These are phyloP conservation scores for Geum urbanum DNA, from an alignment of 306 rosid species.

Conservation along the genomic window DNA sequence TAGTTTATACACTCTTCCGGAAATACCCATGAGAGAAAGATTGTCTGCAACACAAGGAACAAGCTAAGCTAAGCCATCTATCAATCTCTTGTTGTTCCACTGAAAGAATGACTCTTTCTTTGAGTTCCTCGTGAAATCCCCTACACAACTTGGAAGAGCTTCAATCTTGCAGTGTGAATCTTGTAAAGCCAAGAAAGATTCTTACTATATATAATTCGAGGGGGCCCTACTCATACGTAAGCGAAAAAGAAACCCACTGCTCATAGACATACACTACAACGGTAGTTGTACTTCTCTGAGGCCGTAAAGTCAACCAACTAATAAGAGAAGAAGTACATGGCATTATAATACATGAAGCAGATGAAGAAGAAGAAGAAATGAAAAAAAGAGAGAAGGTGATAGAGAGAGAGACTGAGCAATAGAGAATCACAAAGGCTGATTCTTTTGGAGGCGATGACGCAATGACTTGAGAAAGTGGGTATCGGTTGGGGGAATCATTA, in stretches of 20 bases:
- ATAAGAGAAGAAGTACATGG: neutral
- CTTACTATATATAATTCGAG: neutral
- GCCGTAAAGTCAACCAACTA: constrained; percentile 43
- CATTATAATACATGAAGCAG: too few species aligned
- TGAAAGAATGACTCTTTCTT: too few species aligned
- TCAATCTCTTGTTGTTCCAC: neutral
- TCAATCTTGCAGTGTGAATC: neutral
- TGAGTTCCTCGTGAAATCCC: neutral
- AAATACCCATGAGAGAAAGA: constrained; percentile 3
- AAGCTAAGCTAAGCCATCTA: neutral
- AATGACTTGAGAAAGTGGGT: constrained; percentile 7
- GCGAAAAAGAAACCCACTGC: neutral
- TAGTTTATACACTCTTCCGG: neutral
- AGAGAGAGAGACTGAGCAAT: neutral
- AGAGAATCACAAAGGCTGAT: constrained; percentile 19
- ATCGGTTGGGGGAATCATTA: constrained; percentile 18
- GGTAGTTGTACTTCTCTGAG: constrained; percentile 22
- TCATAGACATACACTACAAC: neutral
- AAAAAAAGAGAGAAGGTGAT: neutral
- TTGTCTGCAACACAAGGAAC: constrained; percentile 32
- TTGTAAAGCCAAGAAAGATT: constrained; percentile 23
- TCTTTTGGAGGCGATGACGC: constrained; percentile 6
- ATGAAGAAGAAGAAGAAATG: neutral
- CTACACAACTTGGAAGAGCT: constrained; percentile 6
- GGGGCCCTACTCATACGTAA: constrained; percentile 25